phyloP scores from a whole-genome alignment of 139 green algal genomes.

The Nannochloris sp. region DNA sequence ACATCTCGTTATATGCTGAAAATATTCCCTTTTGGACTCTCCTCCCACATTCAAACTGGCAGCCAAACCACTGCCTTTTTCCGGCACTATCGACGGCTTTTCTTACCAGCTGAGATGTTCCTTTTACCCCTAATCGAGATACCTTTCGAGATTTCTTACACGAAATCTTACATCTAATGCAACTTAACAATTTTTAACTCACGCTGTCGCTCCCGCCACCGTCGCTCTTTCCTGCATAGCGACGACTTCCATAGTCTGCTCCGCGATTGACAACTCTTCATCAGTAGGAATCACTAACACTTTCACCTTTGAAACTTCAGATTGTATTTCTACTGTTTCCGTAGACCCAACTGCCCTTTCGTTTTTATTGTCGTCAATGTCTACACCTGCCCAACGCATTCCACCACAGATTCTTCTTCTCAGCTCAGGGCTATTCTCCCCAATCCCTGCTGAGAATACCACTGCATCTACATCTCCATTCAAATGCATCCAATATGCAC shows the following conservation, averaged over 20 bases:
- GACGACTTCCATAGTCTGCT: constrained; percentile 45
- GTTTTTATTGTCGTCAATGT: constrained; percentile 61
- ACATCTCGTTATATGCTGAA: neutral
- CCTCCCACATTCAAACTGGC: neutral
- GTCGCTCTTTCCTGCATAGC: neutral
- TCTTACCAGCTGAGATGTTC: no score
- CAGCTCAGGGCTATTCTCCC: constrained; percentile 26
- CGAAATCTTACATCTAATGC: no score
- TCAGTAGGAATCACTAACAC: constrained; percentile 86
- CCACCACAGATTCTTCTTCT: neutral
- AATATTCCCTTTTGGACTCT: neutral
- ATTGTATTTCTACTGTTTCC: neutral
- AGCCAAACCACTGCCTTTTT: neutral
- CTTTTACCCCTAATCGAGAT: no score
- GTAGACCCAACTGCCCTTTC: constrained; percentile 6
- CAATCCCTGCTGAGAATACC: constrained; percentile 70
- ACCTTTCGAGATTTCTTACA: no score
- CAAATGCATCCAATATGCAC: constrained; percentile 68
- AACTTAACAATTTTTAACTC: no score
- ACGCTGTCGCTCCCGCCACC: no score
- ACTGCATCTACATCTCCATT: constrained; percentile 71
- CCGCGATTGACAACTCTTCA: constrained; percentile 83
- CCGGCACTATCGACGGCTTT: no score
- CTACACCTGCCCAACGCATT: constrained; percentile 47
- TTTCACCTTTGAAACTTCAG: constrained; percentile 46